Percentiles rank a stretch among this genome's conserved stretches.
Evolutionary conservation across 495 filamentous ascomycete species (phyloP).

Genomic region (Glutinoglossum americanum): DNA sequence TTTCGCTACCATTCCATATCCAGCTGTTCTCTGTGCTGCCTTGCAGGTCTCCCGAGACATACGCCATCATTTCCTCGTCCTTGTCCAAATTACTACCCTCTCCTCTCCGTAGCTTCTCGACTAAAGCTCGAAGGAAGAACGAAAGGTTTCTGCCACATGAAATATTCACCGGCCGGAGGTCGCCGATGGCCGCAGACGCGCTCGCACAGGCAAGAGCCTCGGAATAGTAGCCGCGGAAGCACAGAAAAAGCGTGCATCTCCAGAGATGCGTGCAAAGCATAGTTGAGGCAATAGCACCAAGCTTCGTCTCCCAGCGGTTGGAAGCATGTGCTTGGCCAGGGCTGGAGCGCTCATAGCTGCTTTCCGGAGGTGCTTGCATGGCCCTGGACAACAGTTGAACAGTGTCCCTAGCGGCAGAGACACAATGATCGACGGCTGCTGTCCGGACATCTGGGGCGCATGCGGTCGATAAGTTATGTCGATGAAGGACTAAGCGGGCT

Average conservation of each 20-base stretch:
- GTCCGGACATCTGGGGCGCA: conserved; percentile 41
- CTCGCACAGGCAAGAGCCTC: conserved; percentile 52
- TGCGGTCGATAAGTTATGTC: conserved; percentile 67
- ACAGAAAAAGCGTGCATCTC: conserved; percentile 66
- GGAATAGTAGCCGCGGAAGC: conserved; percentile 49
- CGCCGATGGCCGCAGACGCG: conserved; percentile 42
- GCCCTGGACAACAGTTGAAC: conserved; percentile 48
- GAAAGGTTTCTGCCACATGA: conserved; percentile 64
- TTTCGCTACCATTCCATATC: conserved; percentile 64
- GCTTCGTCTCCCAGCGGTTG: conserved; percentile 24
- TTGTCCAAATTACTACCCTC: conserved; percentile 18
- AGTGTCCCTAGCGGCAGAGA: conserved; percentile 53
- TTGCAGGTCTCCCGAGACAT: conserved; percentile 79
- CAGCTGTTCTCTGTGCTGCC: conserved; percentile 58
- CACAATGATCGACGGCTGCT: conserved; percentile 58
- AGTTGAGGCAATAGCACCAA: conserved; percentile 34
- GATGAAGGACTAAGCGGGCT: conserved; percentile 65
- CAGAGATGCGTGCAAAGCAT: conserved; percentile 73
- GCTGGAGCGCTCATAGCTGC: conserved; percentile 5
- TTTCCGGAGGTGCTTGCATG: conserved; percentile 16
- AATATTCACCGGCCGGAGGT: conserved; percentile 45
- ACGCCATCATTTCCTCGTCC: conserved; percentile 82
- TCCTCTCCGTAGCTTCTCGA: conserved; percentile 31
- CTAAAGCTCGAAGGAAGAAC: conserved; percentile 57
- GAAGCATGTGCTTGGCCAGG: conserved; percentile 1